A percentile compares a stretch with the other conserved stretches of the same genome.
These are phyloP conservation scores for Chlorella sp. DNA, from an alignment of 139 green algal species.

Conservation along the genomic window DNA sequence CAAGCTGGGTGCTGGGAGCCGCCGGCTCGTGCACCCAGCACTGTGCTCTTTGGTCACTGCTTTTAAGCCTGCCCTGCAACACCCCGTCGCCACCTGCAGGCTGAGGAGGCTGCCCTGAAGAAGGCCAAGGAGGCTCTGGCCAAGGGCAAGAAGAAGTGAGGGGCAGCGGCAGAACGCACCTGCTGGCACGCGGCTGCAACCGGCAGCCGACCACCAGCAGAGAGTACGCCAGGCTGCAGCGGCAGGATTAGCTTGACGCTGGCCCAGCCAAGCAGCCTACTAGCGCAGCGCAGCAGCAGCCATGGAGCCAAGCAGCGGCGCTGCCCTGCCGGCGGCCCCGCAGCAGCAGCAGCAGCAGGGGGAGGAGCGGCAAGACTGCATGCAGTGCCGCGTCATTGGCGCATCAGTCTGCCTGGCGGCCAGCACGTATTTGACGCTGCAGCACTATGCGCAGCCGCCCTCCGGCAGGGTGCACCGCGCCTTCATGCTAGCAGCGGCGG, in stretches of 20 bases:
- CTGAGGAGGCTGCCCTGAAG: constrained; percentile 52
- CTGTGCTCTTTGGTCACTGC: too few species aligned
- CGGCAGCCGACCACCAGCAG: not conserved
- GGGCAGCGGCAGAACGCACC: too few species aligned
- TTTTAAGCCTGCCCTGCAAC: too few species aligned
- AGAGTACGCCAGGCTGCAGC: too few species aligned
- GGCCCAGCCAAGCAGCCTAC: not conserved
- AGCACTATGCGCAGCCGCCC: constrained; percentile 31
- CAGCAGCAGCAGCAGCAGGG: not conserved
- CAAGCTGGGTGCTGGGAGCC: not conserved
- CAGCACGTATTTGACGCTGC: constrained; percentile 35
- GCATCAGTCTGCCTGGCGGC: constrained; percentile 42
- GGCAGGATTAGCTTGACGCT: too few species aligned
- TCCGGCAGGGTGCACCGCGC: constrained; percentile 11
- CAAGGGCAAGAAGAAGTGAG: constrained; percentile 59
- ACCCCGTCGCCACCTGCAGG: constrained; percentile 2
- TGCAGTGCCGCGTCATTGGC: constrained; percentile 45
- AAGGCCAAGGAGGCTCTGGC: constrained; percentile 40
- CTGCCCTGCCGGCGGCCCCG: not conserved
- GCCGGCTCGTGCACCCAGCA: too few species aligned
- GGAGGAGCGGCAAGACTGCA: constrained; percentile 40
- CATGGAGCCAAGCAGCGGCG: not conserved
- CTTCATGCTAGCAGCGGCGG: constrained; percentile 34
- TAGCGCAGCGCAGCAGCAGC: not conserved
- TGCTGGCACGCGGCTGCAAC: not conserved